Evolutionary conservation across 139 green algal genomes (phyloP), one percentile per base, ranked within the genome.

Genomic region (Auxenochlorella pyrenoidosa): DNA sequence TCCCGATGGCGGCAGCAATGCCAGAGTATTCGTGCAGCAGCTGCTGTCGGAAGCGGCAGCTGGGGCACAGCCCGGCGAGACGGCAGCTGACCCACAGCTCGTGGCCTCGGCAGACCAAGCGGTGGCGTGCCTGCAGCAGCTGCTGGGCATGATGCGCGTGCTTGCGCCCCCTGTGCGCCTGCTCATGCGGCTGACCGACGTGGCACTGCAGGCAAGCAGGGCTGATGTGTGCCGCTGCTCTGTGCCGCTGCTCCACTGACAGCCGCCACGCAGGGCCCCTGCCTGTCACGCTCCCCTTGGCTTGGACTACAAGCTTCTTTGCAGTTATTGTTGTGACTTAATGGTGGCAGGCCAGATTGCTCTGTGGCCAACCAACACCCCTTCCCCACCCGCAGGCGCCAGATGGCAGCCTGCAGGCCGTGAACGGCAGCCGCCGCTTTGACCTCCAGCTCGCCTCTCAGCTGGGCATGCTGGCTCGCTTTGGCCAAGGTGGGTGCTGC

Each of bases 61-160:
- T 47, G n/a, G 2, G 16, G 34, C 70, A 47, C 34, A 2, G 4
- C 6, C 12, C 63, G 22, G 13, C 1, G 5, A 10, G 6, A 22
- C 44, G 1, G 36, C 59, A 60, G 59, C 58, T 21, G 34, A 54
- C 41, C 75, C 22, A 30, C 59, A 5, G 63, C 63, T 85, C 63
- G 41, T 66, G 15, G 60, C 63, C 5, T 77, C 40, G 32, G 82
- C 65, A 10, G 65, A 86, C 30, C 43, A 86, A 19, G 66, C 66
- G 18, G 82, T 78, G 43, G 21, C 32, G 16, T 79, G 82, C 43
- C n/a, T 86, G 44, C 43, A 79, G 65, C 82, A 86, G 66, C 65
- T 86, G 43, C 65, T 86, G 82, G 82, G 82, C 32, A 86, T 86
- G 82, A 32, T 86, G 43, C 66, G 82, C 18, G 82, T 79, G 82